Evolutionary conservation across 192 early-diverging fungal species (phyloP).

Genomic region (Coemansia nantahalensis): DNA sequence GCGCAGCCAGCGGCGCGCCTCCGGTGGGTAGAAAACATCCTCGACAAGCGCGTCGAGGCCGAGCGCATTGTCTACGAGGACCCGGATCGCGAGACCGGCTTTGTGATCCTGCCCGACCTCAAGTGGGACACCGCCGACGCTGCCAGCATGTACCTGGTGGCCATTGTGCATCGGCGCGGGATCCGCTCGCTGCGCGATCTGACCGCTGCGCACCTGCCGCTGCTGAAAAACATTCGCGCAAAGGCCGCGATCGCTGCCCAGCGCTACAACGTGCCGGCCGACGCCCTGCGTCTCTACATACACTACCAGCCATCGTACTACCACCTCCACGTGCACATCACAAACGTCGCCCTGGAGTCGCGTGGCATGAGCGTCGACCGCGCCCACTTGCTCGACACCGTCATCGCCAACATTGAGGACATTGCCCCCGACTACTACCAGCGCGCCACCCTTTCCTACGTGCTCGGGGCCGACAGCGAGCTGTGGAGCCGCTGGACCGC

Average conservation of each 20-base stretch:
- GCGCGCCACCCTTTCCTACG: slow-evolving; percentile 56
- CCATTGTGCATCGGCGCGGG: slow-evolving; percentile 57
- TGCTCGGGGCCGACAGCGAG: slow-evolving; percentile 55
- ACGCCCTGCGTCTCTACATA: slow-evolving; percentile 67
- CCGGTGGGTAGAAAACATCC: slow-evolving; percentile 79
- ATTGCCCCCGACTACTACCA: slow-evolving; percentile 67
- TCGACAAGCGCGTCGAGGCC: slow-evolving; percentile 60
- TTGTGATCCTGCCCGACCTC: slow-evolving; percentile 74
- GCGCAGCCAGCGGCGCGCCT: slow-evolving; percentile 57
- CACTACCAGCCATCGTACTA: slow-evolving; percentile 86
- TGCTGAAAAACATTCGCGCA: slow-evolving; percentile 63
- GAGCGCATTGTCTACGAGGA: slow-evolving; percentile 66
- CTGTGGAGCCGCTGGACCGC: slow-evolving; percentile 30
- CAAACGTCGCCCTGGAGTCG: slow-evolving; percentile 57
- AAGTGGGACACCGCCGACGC: slow-evolving; percentile 71
- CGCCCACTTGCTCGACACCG: slow-evolving; percentile 66
- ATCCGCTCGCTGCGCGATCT: slow-evolving; percentile 67
- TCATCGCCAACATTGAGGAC: slow-evolving; percentile 65
- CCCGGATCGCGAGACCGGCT: slow-evolving; percentile 59
- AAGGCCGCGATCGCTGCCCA: slow-evolving; percentile 52
- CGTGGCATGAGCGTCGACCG: slow-evolving; percentile 62
- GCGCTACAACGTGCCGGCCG: slow-evolving; percentile 46
- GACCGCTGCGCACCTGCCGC: slow-evolving; percentile 53
- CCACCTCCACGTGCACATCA: slow-evolving; percentile 79
- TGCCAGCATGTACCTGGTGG: slow-evolving; percentile 65